Evolutionary conservation across 805 yeast genomes (phyloP).

Genomic region (Yamadazyma scolyti): DNA sequence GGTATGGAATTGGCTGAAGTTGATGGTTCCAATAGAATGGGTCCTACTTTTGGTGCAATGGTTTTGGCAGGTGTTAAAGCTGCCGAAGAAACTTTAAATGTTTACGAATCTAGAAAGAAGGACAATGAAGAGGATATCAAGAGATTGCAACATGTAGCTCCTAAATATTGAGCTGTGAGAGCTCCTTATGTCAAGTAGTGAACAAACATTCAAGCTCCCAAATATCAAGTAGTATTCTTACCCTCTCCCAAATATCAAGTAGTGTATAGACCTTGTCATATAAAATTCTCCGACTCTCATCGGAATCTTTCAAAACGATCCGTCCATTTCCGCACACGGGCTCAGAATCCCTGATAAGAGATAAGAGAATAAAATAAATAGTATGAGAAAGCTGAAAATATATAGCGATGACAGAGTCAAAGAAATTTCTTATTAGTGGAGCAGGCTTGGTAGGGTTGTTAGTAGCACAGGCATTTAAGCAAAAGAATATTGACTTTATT

Average conservation of each 20-base stretch:
- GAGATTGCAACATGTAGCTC: conserved; percentile 7
- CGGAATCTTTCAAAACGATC: too few species aligned
- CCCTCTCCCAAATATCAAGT: too few species aligned
- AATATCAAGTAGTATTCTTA: too few species aligned
- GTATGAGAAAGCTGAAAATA: too few species aligned
- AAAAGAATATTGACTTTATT: conserved; percentile 16
- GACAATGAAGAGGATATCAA: conserved; percentile 9
- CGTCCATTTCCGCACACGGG: too few species aligned
- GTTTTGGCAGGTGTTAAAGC: conserved; percentile 75
- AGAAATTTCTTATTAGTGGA: conserved; percentile 12
- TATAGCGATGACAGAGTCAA: conserved; percentile 1
- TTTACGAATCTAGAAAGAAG: conserved; percentile 19
- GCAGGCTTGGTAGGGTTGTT: conserved; percentile 21
- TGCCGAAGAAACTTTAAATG: conserved; percentile 51
- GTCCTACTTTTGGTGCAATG: conserved; percentile 84
- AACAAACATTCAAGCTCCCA: too few species aligned
- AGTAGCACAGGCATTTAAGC: conserved; percentile 21
- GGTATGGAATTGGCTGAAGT: conserved; percentile 81
- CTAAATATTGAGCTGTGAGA: too few species aligned
- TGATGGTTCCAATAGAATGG: conserved; percentile 79
- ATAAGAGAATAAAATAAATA: too few species aligned
- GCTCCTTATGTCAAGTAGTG: too few species aligned
- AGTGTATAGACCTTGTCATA: too few species aligned
- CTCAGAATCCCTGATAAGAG: too few species aligned
- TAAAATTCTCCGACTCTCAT: too few species aligned